Conservation (phyloP, 2,329 filamentous ascomycete genomes). For the Pseudogymnoascus sp. region DNA sequence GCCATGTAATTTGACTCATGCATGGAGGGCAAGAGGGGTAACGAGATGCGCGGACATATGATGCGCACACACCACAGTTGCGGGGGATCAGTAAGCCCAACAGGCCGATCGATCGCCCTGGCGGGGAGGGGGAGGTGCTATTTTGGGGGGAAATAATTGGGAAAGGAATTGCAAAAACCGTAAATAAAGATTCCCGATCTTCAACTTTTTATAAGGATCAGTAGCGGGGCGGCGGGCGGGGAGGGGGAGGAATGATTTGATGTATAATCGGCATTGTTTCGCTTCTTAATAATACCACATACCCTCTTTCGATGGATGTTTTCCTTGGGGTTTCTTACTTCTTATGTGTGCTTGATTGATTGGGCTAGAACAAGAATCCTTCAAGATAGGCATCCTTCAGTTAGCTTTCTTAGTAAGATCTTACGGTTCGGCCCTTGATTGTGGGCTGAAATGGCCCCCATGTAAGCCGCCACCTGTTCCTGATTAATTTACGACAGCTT, state of each 20-base stretch:
- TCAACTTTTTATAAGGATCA: not conserved
- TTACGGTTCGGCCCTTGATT: too few relatives aligned
- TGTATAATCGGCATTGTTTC: conserved; percentile 9
- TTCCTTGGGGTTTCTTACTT: not conserved
- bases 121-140: not conserved
- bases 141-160: not conserved
- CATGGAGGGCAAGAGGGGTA: not conserved
- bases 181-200: conserved; percentile 8
- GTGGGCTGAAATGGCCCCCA: too few relatives aligned
- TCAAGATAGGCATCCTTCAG: too few relatives aligned
- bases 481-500: too few relatives aligned
- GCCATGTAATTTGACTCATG: not conserved
- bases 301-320: not conserved
- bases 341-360: not conserved
- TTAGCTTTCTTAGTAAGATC: not conserved
- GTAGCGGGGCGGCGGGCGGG: not conserved
- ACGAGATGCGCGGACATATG: not conserved
- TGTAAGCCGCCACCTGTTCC: too few relatives aligned
- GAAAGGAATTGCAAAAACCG: not conserved
- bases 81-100: not conserved
- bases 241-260: not conserved
- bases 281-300: conserved; percentile 9
- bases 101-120: not conserved
- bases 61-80: not conserved
- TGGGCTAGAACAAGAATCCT: not conserved